Evolutionary conservation across 2,329 filamentous ascomycete genomes (phyloP), one percentile per base, ranked within the genome.

Genomic region (Aspergillus proliferans): DNA sequence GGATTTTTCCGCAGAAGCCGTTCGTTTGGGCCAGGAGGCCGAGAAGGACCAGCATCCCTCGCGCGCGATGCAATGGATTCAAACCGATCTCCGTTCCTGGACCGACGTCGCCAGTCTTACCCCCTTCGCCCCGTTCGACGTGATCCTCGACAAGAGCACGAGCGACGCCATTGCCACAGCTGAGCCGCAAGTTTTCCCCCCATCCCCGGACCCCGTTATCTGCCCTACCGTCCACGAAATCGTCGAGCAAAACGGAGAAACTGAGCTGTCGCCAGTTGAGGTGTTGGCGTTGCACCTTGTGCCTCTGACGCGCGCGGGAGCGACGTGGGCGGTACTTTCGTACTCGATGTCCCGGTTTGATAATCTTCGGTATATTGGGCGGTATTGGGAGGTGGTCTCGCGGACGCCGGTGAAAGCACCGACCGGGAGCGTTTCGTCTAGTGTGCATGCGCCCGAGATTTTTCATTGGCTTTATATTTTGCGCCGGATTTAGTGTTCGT

Each of bases 381-480:
- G 36, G 14, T 59, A 65, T 45, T 69, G 67, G 67, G 53, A 45
- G 0, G 6, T 67, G 2, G 52, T 60, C 6, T 63, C 61, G 6
- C 65, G 62, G 6, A 63, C 53, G 6, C 52, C 64, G 3, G 24
- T 69, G 21, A 63, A 63, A 47, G 67, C 67, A 8, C 66, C 65
- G 10, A 14, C 63, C 6, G 67, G 66, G 2, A 43, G 55, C 28
- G 53, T 58, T 1, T 62, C 59, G n/a, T 53, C 63, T 0, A 55
- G 58, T 34, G 61, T 62, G 4, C 43, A 65, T 50, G 56, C 61
- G 4, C 66, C 67, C 0, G 59, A 67, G 10, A 57, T 68, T 5
- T 69, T 63, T 47, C 67, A 69, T 49, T 69, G 66, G 67, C 28
- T 68, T 10, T 68, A 69, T 56, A 53, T 63, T 3, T 45, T 69